Evolutionary conservation across 495 filamentous ascomycete species (phyloP), one percentile per base, ranked within the genome.

Genomic region (Parathielavia hyrcaniae): DNA sequence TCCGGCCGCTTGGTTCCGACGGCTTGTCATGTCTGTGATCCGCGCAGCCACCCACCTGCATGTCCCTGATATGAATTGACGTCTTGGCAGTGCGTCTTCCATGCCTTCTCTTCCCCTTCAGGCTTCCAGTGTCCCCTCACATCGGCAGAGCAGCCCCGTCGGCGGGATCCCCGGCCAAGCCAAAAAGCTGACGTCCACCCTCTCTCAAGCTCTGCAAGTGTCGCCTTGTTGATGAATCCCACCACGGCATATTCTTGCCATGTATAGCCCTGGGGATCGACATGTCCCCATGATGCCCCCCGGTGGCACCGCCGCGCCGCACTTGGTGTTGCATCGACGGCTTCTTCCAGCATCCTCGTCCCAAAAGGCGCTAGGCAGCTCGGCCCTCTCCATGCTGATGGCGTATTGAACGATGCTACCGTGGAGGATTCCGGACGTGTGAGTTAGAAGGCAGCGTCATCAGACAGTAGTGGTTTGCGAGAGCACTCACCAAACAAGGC

Each of bases 1-100:
- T 17, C 38, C 53, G 53, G 53, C 30, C 30, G 12, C 3, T 36
- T 19, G 54, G 54, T 30, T 48, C 53, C 53, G 53, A 48, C 44
- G 53, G 53, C 26, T 56, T 26, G 19, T n/a, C 5, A 0, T 14
- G 10, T 40, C 23, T 7, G 12, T 17, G 53, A 48, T 56, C 53
- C 53, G 53, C 2, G 36, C 26, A 35, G 23, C n/a, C 30, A n/a
- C n/a, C n/a, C n/a, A n/a, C n/a, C n/a, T n/a, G n/a, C n/a, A 35
- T 22, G 1, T 45, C 35, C 10, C 36, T 43, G n/a, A n/a, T n/a
- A n/a, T n/a, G 17, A 26, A 36, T 4, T n/a, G 34, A n/a, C 19
- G 20, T 50, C n/a, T 50, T 38, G 48, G 48, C 32, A 3, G n/a
- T n/a, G 3, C 20, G 48, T 38, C 26, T 30, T 30, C 26, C 26